Base-by-base conservation (phyloP, 345 rosid species). In the Euphorbia peplus region DNA sequence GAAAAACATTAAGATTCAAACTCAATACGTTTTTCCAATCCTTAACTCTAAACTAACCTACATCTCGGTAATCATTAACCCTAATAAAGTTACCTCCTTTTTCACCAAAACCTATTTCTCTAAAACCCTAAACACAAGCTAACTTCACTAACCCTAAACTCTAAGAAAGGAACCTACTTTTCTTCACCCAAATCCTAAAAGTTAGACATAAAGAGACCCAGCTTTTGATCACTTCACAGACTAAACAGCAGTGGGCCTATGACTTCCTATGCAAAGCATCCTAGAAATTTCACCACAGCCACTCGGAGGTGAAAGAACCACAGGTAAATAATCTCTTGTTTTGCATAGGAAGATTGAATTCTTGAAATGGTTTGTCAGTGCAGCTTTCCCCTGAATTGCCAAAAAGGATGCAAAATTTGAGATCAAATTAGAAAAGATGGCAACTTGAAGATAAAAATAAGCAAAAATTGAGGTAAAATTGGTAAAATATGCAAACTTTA, bases 261-360 rank as follows among this genome's bases (percentile, higher is more conserved):
- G n/a, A n/a, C 16, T 44, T 2, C 88, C 89, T 1, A 85, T 47
- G 0, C 48, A 8, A 0, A 18, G 39, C 3, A 75, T 70, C 1
- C 5, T 37, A 12, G 80, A 1, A 15, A 16, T 25, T 46, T 5
- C 57, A 8, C 89, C 89, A 6, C 37, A 2, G 28, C 81, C 80
- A 0, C 87, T 77, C 0, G 89, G 77, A 0, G 89, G 85, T 0
- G 75, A 53, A 3, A 81, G 67, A 19, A 72, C 47, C 55, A 79
- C 86, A 1, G 87, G 91, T 52, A 87, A 63, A 51, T 79, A 84
- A 0, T 8, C 63, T 28, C 76, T 32, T 0, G 80, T 76, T 50
- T 76, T 83, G 19, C 89, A 87, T 0, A 53, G 52, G 37, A 84
- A 87, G 8, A 19, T 50, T 0, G 87, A 81, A 8, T 44, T 29